Base-by-base conservation (phyloP, 805 yeast genomes). In the Candida arabinofermentans region DNA sequence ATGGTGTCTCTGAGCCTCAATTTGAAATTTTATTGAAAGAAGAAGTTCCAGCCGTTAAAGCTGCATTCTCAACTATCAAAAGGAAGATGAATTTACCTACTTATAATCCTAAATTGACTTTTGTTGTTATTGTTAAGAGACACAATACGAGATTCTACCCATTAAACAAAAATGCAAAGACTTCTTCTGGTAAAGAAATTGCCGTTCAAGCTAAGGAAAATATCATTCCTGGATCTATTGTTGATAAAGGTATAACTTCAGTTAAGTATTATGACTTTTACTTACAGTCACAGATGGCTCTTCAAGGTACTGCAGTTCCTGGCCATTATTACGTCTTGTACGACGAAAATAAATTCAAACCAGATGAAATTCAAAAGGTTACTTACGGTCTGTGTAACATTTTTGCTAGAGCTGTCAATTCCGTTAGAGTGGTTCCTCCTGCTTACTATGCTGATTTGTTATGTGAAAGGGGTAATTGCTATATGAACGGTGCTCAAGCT, bases 301-400 rank as follows among this genome's bases (percentile, higher is more conserved):
- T 61, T 22, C 64, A 61, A 40, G 65, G 66, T 38, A 62, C 66
- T 14, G 63, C 63, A 13, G 52, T 60, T 29, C 65, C 65, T 6
- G 64, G 61, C 23, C 65, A 61, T 37, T 61, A 61, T 38, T 58
- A 56, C 27, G 65, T 61, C 26, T 41, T 61, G 19, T 53, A 54
- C 34, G 65, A 61, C 43, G 66, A 61, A 38, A 51, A 45, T 29
- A 39, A 46, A 23, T 55, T 50, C 52, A 44, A 52, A 13, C 55
- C 62, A 12, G 62, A 58, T 47, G 49, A 43, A 14, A 44, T 58
- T 22, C 64, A 59, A 39, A 44, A 47, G 7, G 32, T 59, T 8
- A 57, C 63, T 10, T 51, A 61, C 37, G 58, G 62, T 42, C 31
- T 61, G 24, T 61, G 65, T 46, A 55, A 47, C 41, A 36, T 54